These are phyloP conservation scores for Endothia cerciana DNA, from an alignment of 2,329 filamentous ascomycete species.

Conservation along the genomic window DNA sequence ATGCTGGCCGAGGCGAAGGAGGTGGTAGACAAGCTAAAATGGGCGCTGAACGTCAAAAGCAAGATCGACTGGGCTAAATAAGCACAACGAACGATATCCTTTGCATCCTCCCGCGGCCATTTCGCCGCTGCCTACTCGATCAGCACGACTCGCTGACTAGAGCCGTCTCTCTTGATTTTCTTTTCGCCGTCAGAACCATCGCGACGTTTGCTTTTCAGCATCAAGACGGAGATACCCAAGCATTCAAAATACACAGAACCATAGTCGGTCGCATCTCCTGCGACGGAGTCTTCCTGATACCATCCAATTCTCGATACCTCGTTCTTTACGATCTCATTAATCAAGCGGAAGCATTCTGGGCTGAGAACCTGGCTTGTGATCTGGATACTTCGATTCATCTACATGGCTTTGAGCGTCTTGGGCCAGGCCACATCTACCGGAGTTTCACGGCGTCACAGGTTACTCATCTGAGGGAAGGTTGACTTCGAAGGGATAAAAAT, in stretches of 20 bases:
- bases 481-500: neutral
- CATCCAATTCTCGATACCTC: slow-evolving; percentile 14
- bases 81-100: slow-evolving; percentile 25
- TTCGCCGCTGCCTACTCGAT: neutral
- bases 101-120: neutral
- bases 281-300: neutral
- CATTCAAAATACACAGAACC: slow-evolving; percentile 14
- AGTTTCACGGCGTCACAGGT: slow-evolving; percentile 23
- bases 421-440: slow-evolving; percentile 21
- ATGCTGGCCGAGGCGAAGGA: slow-evolving; percentile 62
- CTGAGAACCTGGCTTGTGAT: slow-evolving; percentile 14
- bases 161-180: neutral
- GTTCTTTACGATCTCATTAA: slow-evolving; percentile 22
- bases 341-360: slow-evolving; percentile 14
- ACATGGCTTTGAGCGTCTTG: slow-evolving; percentile 19
- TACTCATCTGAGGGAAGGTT: slow-evolving; percentile 9
- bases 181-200: neutral
- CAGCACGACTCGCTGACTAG: neutral
- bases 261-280: slow-evolving; percentile 10
- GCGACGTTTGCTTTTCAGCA: slow-evolving; percentile 6
- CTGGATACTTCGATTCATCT: slow-evolving; percentile 23
- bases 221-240: slow-evolving; percentile 26
- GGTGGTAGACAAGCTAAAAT: slow-evolving; percentile 70
- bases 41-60: slow-evolving; percentile 71
- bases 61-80: slow-evolving; percentile 60